These are phyloP conservation scores for Collybia sordida DNA, from an alignment of 768 basidiomycete species.

Conservation along the genomic window DNA sequence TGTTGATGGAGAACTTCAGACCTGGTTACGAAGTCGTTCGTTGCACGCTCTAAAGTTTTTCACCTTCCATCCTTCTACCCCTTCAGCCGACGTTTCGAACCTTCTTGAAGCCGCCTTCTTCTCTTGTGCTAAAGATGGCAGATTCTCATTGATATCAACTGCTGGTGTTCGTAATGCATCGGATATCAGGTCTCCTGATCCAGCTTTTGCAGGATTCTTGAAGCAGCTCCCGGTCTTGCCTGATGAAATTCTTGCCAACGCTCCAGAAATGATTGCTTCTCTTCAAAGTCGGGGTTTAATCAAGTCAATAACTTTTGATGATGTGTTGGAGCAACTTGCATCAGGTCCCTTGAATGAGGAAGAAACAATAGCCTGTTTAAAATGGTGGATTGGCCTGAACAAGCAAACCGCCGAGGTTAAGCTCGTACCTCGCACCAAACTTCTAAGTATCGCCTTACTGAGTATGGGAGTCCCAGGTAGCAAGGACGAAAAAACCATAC, in stretches of 20 bases:
- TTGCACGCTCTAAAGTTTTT: conserved; percentile 88
- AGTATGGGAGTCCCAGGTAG: conserved; percentile 31
- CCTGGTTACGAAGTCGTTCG: conserved; percentile 56
- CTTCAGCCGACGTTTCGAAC: conserved; percentile 73
- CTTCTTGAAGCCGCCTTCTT: conserved; percentile 82
- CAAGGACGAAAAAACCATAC: conserved; percentile 55
- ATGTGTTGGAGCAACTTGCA: conserved; percentile 79
- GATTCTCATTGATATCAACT: conserved; percentile 74
- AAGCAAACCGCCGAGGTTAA: conserved; percentile 34
- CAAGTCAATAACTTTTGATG: conserved; percentile 73
- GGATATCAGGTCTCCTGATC: conserved; percentile 73
- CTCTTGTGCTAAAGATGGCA: conserved; percentile 44
- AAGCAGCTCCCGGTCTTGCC: conserved; percentile 77
- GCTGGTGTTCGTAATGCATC: conserved; percentile 65
- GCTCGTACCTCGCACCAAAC: conserved; percentile 49
- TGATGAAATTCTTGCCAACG: conserved; percentile 52
- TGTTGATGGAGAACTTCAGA: conserved; percentile 41
- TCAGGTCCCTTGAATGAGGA: conserved; percentile 64
- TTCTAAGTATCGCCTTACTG: conserved; percentile 74
- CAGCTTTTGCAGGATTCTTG: conserved; percentile 71
- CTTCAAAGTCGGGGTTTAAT: conserved; percentile 67
- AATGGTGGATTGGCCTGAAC: conserved; percentile 73
- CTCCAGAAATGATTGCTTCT: conserved; percentile 57
- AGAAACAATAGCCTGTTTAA: conserved; percentile 80
- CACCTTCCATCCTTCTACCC: conserved; percentile 86